Evolutionary conservation across 805 yeast species (phyloP).

Genomic region (Gaillardinia entomophila): DNA sequence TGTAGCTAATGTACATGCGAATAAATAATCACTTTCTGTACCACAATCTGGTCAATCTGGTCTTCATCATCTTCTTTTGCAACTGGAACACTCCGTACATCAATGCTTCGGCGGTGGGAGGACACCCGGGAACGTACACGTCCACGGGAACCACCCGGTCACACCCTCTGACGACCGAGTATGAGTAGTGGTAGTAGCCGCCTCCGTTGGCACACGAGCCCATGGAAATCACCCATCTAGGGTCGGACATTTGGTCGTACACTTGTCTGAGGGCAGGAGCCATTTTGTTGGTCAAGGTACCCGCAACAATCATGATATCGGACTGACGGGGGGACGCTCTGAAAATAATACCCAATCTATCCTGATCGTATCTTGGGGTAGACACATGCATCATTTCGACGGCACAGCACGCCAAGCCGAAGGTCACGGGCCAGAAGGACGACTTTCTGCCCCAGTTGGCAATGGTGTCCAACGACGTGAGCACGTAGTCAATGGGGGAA

Average conservation of each 20-base stretch:
- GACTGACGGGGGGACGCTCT: constrained; percentile 92
- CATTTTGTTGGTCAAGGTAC: constrained; percentile 88
- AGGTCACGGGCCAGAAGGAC: constrained; percentile 90
- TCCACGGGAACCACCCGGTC: constrained; percentile 87
- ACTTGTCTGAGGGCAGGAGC: constrained; percentile 92
- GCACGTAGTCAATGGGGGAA: constrained; percentile 69
- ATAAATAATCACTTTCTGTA: constrained; percentile 45
- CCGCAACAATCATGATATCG: constrained; percentile 89
- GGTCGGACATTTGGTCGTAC: constrained; percentile 92
- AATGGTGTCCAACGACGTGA: constrained; percentile 74
- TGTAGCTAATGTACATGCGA: background rate
- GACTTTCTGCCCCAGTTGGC: constrained; percentile 92
- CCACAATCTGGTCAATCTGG: constrained; percentile 80
- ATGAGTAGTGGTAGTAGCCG: constrained; percentile 86
- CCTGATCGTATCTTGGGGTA: constrained; percentile 88
- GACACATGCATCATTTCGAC: constrained; percentile 95
- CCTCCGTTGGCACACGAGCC: constrained; percentile 95
- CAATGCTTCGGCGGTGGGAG: constrained; percentile 86
- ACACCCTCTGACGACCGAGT: constrained; percentile 85
- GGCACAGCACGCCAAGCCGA: constrained; percentile 90
- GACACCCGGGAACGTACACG: constrained; percentile 89
- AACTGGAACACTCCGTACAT: constrained; percentile 86
- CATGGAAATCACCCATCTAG: constrained; percentile 92
- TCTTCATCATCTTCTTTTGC: constrained; percentile 84
- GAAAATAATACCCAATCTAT: constrained; percentile 86